Base-by-base conservation (phyloP, 2,329 filamentous ascomycete species). In the Akanthomyces muscarius region DNA sequence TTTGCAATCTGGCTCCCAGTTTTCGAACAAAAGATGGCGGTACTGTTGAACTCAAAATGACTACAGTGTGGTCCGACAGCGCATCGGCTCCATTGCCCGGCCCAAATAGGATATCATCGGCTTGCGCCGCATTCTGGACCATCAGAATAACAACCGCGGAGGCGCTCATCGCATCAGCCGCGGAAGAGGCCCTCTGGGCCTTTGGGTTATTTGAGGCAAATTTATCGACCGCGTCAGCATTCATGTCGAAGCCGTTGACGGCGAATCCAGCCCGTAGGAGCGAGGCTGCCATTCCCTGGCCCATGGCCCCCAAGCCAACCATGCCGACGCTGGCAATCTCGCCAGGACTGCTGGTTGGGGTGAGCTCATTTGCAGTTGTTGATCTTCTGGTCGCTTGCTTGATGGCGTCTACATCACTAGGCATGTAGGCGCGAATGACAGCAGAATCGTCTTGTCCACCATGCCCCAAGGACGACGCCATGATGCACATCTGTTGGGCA, bases 221-320 rank as follows among this genome's bases (percentile, higher is more conserved):
- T 57, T 67, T 72, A 13, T 73, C 68, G 5, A 76, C 57, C 3
- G 74, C 69, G 2, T 68, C 66, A 5, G 60, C 63, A 23, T 68
- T 71, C 14, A 75, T 65, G 63, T 77, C 75, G 62, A 72, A 77
- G 8, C 72, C 74, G 3, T 69, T 69, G 1, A 77, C 73, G 1
- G 66, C 41, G 47, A 72, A 76, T 3, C 73, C 71, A 3, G 72
- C 70, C 7, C 69, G 68, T 0, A 76, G 56, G 8, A 76, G 69
- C 1, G 74, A 74, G 1, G 69, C 62, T 1, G 75, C 75, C 71
- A 77, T 77, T 30, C 75, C 74, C 36, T 72, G 70, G 5, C 74
- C 75, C 75, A 77, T 77, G 0, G 75, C 75, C 0, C 75, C 75
- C 10, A 77, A 63, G 1, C 75, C 75, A 23, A 76, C 71, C 62